These are phyloP conservation scores for Saccharomyces cerevisiae DNA, from an alignment of 805 yeast genomes.

Conservation along the genomic window DNA sequence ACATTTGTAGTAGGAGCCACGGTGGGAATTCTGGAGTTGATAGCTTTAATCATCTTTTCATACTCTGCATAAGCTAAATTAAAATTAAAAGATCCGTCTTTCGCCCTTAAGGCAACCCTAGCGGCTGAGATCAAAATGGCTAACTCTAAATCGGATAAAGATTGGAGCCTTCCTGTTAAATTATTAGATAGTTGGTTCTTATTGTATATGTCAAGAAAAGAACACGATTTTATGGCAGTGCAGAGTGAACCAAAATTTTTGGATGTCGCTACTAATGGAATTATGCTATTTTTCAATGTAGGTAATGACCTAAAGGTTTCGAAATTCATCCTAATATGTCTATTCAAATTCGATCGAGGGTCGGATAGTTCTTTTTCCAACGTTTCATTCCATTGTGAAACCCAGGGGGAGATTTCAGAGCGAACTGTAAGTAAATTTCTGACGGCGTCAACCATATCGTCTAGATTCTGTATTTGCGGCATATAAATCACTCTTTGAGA, in stretches of 20 bases:
- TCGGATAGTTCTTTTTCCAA: conserved; percentile 26
- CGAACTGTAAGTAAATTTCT: conserved; percentile 30
- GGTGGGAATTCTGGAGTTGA: conserved; percentile 35
- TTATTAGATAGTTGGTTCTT: conserved; percentile 25
- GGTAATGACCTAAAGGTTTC: conserved; percentile 53
- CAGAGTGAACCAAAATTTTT: conserved; percentile 21
- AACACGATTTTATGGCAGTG: conserved; percentile 12
- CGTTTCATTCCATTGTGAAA: conserved; percentile 37
- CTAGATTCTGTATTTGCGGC: conserved; percentile 41
- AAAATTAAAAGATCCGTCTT: conserved; percentile 56
- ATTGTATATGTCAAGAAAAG: conserved; percentile 18
- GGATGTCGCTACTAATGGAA: conserved; percentile 36
- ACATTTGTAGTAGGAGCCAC: conserved; percentile 21
- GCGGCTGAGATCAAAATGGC: conserved; percentile 68
- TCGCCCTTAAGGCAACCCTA: conserved; percentile 53
- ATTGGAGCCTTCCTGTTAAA: conserved; percentile 19
- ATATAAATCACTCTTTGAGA: conserved; percentile 67
- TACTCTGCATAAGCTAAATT: conserved; percentile 75
- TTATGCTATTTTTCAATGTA: conserved; percentile 38
- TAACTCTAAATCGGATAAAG: conserved; percentile 64
- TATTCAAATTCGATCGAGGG: conserved; percentile 30
- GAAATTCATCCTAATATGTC: conserved; percentile 38
- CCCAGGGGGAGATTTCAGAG: conserved; percentile 22
- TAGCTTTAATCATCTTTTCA: conserved; percentile 39
- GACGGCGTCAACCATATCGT: conserved; percentile 44